Percentiles rank a stretch among this genome's conserved stretches.
Evolutionary conservation across 768 basidiomycete genomes (phyloP).

Genomic region (Suillus paluster): DNA sequence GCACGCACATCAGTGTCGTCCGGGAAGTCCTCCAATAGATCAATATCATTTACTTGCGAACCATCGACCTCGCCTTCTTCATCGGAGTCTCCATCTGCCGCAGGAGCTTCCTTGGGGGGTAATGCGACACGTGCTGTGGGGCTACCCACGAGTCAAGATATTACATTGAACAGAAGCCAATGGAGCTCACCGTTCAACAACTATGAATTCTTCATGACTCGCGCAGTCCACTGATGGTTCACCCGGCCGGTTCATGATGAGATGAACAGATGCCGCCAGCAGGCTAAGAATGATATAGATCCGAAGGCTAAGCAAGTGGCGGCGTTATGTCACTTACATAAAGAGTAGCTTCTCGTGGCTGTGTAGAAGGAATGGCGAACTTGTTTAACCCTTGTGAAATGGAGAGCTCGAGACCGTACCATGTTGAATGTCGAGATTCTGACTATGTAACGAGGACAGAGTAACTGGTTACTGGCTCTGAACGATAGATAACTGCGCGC

Average conservation of each 20-base stretch:
- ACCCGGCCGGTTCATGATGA: constrained; percentile 3
- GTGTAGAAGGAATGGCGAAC: constrained; percentile 2
- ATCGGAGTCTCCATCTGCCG: constrained; percentile 24
- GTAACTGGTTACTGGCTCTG: neutral
- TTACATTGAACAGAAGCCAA: constrained; percentile 4
- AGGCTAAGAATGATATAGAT: neutral
- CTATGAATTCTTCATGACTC: constrained; percentile 26
- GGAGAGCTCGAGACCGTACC: neutral
- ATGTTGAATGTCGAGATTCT: too few species aligned
- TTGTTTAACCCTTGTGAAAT: neutral
- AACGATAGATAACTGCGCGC: neutral
- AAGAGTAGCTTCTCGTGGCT: constrained; percentile 5
- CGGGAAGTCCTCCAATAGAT: constrained; percentile 78
- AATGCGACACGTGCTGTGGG: constrained; percentile 52
- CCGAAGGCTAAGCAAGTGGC: neutral
- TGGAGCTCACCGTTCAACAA: constrained; percentile 28
- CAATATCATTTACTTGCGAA: constrained; percentile 46
- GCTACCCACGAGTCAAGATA: constrained; percentile 19
- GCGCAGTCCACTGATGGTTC: constrained; percentile 8
- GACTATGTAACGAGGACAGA: neutral
- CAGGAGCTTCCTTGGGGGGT: constrained; percentile 34
- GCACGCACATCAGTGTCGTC: constrained; percentile 79
- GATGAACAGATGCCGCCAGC: neutral
- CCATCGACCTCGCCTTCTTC: constrained; percentile 52
- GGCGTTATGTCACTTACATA: constrained; percentile 1